These are phyloP conservation scores for Leccinum pachyderme DNA, from an alignment of 1,284 basidiomycete genomes.

Conservation along the genomic window DNA sequence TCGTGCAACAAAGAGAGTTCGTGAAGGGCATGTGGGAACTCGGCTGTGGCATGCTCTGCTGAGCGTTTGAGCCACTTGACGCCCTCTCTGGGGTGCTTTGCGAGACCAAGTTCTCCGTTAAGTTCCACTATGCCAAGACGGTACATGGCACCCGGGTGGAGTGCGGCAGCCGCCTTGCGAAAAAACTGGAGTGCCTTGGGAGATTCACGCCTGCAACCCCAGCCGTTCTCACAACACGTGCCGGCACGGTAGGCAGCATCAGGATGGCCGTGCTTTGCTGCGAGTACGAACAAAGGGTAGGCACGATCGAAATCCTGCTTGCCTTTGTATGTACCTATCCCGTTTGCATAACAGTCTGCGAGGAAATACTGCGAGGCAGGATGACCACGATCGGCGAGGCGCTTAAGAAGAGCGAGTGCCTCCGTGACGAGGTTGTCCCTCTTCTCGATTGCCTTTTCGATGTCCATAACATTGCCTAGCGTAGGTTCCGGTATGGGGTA, in stretches of 20 bases:
- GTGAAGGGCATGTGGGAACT: conserved; percentile 96
- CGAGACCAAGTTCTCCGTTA: conserved; percentile 90
- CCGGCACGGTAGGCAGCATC: conserved; percentile 96
- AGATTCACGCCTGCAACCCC: conserved; percentile 93
- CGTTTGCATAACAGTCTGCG: conserved; percentile 97
- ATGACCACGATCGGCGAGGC: conserved; percentile 91
- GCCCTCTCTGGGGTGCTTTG: conserved; percentile 89
- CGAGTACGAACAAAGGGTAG: conserved; percentile 93
- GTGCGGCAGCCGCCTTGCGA: conserved; percentile 87
- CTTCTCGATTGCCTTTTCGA: conserved; percentile 79
- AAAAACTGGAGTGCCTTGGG: conserved; percentile 94
- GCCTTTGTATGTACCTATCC: conserved; percentile 85
- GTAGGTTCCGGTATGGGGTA: conserved; percentile 71
- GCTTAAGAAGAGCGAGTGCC: conserved; percentile 83
- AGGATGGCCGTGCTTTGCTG: conserved; percentile 97
- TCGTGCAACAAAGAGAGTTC: conserved; percentile 95
- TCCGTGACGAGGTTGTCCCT: conserved; percentile 86
- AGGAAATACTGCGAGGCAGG: conserved; percentile 95
- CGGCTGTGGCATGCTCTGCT: conserved; percentile 90
- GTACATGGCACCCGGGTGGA: conserved; percentile 96
- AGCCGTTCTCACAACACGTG: conserved; percentile 98
- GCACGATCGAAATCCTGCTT: conserved; percentile 97
- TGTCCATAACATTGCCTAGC: conserved; percentile 69
- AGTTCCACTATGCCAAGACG: conserved; percentile 94
- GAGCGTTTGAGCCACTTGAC: conserved; percentile 98